Evolutionary conservation across 176 grass and related monocot genomes (phyloP), one percentile per base, ranked within the genome.

Genomic region (Oryza australiensis): DNA sequence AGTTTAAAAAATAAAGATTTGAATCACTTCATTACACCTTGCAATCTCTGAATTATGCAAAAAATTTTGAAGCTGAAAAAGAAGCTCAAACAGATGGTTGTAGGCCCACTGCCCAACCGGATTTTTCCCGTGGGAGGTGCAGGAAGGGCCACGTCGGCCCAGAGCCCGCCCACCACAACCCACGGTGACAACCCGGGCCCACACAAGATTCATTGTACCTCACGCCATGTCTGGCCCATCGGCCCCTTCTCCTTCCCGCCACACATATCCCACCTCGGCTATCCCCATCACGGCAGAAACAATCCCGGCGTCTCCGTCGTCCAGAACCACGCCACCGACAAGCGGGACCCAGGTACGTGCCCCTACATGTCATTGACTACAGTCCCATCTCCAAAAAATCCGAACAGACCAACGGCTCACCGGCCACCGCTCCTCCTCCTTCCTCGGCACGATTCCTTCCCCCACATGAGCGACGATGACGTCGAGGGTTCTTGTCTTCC

Each of bases 401-500:
- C 67, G 18, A 9, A 20, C 48, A 26, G 32, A 18, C 62, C 22
- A 30, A 82, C 49, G 49, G 68, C 68, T 72, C 68, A 14, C 10
- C 28, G 7, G 9, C 70, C 14, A 32, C 45, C 26, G 16, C 68
- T 60, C 53, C 34, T 60, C 13, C 66, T 62, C 32, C 48, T 51
- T 6, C 68, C 26, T 41, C 68, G 18, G 24, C 53, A 30, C 11
- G 22, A 46, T 33, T 53, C 45, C 33, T 46, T 18, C 9, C 13
- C 24, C 12, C 72, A 5, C 46, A n/a, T n/a, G 51, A 55, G 51
- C 16, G 13, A 4, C 18, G 7, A 40, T 40, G 38, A 18, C 51
- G 51, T 85, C 77, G 88, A 64, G 38, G 20, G 86, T 43, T 38
- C 82, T 86, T 34, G 82, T 70, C 42, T 89, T 83, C 14, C 86